Base-by-base conservation (phyloP, 1,284 basidiomycete genomes). In the Pyrrhoderma noxium region DNA sequence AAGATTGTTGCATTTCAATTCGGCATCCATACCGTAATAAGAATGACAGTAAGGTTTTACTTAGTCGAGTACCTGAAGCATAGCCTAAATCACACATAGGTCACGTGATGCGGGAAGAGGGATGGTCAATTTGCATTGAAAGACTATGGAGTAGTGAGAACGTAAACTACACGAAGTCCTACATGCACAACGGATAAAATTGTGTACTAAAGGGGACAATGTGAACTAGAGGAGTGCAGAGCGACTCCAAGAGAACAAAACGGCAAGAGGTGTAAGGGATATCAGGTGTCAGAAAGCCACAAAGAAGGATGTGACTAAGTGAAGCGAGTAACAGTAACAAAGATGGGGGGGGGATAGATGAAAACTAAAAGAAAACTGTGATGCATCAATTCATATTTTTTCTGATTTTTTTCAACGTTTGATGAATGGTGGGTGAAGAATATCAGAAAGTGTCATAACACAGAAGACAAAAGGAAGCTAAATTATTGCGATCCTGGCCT, bases 1-100 rank as follows among this genome's bases (percentile, higher is more conserved):
- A 51, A 88, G 70, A 35, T 79, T 73, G 63, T 90, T 90, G 64
- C 87, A 90, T 59, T 80, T 85, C 44, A 90, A 67, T 40, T 79
- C 69, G 18, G 61, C 62, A 56, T 70, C 74, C 73, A 75, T 75
- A 41, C 47, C 40, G 8, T 14, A n/a, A n/a, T n/a, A 11, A 18
- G 9, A 8, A 8, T 23, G 21, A 8, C 19, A 35, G 43, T 23
- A 21, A 47, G 46, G 36, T n/a, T n/a, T n/a, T n/a, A n/a, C n/a
- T n/a, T n/a, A n/a, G n/a, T n/a, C n/a, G n/a, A n/a, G n/a, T n/a
- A n/a, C n/a, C n/a, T n/a, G n/a, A n/a, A n/a, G n/a, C n/a, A n/a
- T n/a, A n/a, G n/a, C n/a, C n/a, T n/a, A n/a, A n/a, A n/a, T n/a
- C n/a, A n/a, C 11, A 11, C 7, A 31, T 5, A 11, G 11, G 27